Evolutionary conservation across 495 filamentous ascomycete genomes (phyloP), one percentile per base, ranked within the genome.

Genomic region (Hypoxylon intermedium): DNA sequence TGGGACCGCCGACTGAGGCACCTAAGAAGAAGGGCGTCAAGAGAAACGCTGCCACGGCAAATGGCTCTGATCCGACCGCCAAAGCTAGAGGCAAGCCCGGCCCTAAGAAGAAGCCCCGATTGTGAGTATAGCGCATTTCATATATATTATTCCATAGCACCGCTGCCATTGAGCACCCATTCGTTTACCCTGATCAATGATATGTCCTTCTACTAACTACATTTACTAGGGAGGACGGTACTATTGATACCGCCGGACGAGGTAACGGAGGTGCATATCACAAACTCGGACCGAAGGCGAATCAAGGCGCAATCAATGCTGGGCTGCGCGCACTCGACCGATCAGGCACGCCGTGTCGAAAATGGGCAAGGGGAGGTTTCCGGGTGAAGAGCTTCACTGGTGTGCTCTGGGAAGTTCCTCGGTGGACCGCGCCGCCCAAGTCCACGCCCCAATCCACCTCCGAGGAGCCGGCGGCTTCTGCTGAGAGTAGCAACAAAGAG

Each of bases 301-400:
- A 98, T 74, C 91, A 94, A 67, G 94, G 94, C 53, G 93, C 93
- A 52, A 98, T 98, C 79, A 98, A 98, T 69, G 94, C 95, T 44
- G 89, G 91, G 49, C 86, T 98, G 26, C 90, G 94, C 44, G 95
- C 94, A 3, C 85, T 98, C 37, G 94, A 98, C 72, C 87, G 93
- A 33, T 88, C 86, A 0, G 91, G 92, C 41, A 87, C 92, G 56
- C 91, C 93, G 1, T 97, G 93, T 69, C 89, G 95, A 53, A 93
- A 87, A 68, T 98, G 94, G 94, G 77, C 85, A 63, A 90, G 86
- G 71, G 89, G 90, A 46, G 84, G 85, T 19, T 85, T 98, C 61
- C 85, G 83, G 44, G 74, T 98, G 52, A 94, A 96, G 80, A 94
- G 87, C 66, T 98, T 98, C 72, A 98, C 94, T 2, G 95, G 95